Percentiles rank a stretch among this genome's conserved stretches.
These are phyloP conservation scores for Ascochyta lentis DNA, from an alignment of 2,329 filamentous ascomycete species.

Conservation along the genomic window DNA sequence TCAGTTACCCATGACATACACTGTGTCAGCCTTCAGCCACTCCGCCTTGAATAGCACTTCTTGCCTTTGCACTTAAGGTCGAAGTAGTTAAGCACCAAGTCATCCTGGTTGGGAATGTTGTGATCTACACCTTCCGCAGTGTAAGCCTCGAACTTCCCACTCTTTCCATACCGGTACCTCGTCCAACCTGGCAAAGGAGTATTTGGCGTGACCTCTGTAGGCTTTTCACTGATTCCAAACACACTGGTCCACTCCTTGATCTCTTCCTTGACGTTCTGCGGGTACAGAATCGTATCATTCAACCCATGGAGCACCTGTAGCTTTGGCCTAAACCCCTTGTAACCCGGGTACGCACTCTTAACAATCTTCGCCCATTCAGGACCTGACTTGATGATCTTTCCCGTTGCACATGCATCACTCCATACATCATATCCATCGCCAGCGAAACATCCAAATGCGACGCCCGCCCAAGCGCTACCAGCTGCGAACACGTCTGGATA, in stretches of 20 bases:
- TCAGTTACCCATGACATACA: neutral
- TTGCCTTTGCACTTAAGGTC: slow-evolving; percentile 35
- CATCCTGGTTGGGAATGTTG: slow-evolving; percentile 42
- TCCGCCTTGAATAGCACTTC: slow-evolving; percentile 27
- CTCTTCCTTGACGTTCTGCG: slow-evolving; percentile 44
- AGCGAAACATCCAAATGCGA: slow-evolving; percentile 47
- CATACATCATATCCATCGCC: slow-evolving; percentile 41
- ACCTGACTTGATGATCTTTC: slow-evolving; percentile 41
- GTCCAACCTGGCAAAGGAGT: slow-evolving; percentile 44
- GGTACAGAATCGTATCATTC: slow-evolving; percentile 35
- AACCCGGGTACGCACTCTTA: slow-evolving; percentile 38
- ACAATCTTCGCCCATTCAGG: slow-evolving; percentile 41
- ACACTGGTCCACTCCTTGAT: slow-evolving; percentile 47
- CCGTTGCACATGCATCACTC: slow-evolving; percentile 41
- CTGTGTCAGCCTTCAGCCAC: neutral
- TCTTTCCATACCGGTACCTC: slow-evolving; percentile 32
- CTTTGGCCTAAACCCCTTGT: slow-evolving; percentile 41
- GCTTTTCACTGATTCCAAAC: slow-evolving; percentile 32
- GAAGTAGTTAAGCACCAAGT: slow-evolving; percentile 43
- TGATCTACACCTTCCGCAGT: slow-evolving; percentile 38
- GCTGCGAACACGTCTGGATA: slow-evolving; percentile 47
- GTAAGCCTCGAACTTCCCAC: slow-evolving; percentile 40
- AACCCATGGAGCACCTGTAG: slow-evolving; percentile 42
- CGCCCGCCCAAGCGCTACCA: slow-evolving; percentile 44
- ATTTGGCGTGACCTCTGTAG: slow-evolving; percentile 30